Base-by-base conservation (phyloP, 1,284 basidiomycete genomes). In the Ganoderma boninense region DNA sequence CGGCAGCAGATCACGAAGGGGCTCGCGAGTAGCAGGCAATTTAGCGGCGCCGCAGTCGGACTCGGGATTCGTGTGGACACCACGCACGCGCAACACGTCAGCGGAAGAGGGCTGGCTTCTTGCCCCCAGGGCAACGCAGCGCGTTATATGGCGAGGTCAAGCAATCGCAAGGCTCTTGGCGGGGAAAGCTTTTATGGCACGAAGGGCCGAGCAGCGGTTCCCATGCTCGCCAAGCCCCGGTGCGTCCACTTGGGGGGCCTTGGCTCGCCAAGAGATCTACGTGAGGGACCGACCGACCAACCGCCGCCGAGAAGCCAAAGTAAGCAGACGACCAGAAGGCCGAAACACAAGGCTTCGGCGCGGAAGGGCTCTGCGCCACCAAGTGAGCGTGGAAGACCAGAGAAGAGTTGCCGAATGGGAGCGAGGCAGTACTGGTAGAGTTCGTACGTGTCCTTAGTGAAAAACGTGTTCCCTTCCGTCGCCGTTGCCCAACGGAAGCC, bases 181-280 rank as follows among this genome's bases (percentile, higher is more conserved):
- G 62, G 69, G 29, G 68, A 64, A 57, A 68, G 71, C 57, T 63
- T 71, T 64, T 62, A 71, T 64, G 69, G 65, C 69, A 66, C 62
- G 62, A 71, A 49, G 66, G 60, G 57, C 56, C 18, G 57, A 40
- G 40, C 42, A 61, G 69, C 66, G 65, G 70, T 66, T 70, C 69
- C 73, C 70, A 72, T 70, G 70, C 40, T 60, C 67, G 73, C 73
- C 73, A 74, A 74, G 73, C 44, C 65, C 63, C 67, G 32, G 32
- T 32, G 32, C 32, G 32, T 32, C 32, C 32, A 32, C 32, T 32
- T 62, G 1, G 14, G 16, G 23, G 23, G 60, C 69, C 73, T 74
- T 74, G 73, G 73, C 73, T 70, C 42, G 73, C 73, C 73, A 74
- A 74, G 73, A 71, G 70, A 74, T 71, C 69, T 64, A 35, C 56